Base-by-base conservation (phyloP, 305 asterid species). In the Stenogyne calaminthoides region DNA sequence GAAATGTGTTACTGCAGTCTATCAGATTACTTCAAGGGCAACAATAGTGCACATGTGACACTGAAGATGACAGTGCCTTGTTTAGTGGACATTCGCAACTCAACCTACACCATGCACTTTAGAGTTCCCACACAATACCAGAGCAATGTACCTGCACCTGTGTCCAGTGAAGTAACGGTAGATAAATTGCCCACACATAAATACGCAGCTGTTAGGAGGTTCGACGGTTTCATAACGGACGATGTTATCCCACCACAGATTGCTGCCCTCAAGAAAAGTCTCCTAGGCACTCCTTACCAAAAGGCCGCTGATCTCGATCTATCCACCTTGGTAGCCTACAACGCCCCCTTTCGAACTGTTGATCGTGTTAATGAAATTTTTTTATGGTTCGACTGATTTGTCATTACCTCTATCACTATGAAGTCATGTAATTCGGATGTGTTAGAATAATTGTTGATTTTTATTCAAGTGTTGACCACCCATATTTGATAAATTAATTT, bases 51-150 rank as follows among this genome's bases (percentile, higher is more conserved):
- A 10, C n/a, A 20, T 0, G 22, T 9, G 55, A 68, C 22, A 7
- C 3, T 81, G 14, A 9, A 62, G n/a, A 71, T 79, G 77, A 81
- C 88, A 10, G 16, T 76, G 1, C 88, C 84, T 0, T 71, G 72
- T 8, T 57, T 73, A 0, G 37, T 84, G 6, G 76, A 75, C 20
- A 40, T 79, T n/a, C 54, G 56, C 4, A 37, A 60, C 63, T 68
- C 78, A 11, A 12, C 36, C 6, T 77, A 79, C 64, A 51, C 60
- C 0, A 80, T 69, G 6, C 40, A 70, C 74, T 77, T 76, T 11
- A 68, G 63, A 58, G 12, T 79, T 25, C 85, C 85, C 0, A 0
- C 34, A 42, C 0, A 2, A 36, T 78, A 70, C 67, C 83, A 78
- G 22, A 39, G 12, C 0, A n/a, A 19, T 16, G 0, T 18, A 3